Evolutionary conservation across 2,329 filamentous ascomycete species (phyloP).

Genomic region (Tolypocladium amazonense): DNA sequence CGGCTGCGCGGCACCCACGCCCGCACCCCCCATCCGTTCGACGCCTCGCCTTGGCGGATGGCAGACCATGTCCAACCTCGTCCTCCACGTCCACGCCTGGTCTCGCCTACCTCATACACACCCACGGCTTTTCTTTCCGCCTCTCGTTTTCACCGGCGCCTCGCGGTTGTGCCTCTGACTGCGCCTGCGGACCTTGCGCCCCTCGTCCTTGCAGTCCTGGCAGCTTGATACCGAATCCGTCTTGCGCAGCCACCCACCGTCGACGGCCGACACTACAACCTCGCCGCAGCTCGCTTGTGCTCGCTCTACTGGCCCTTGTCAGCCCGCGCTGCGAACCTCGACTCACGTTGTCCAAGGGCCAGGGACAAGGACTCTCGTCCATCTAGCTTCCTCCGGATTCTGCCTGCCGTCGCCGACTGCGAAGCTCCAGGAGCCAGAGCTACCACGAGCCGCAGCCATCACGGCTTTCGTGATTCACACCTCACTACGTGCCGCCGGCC

Average conservation of each 20-base stretch:
- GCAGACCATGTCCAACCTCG: not conserved
- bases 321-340: not conserved
- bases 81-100: not conserved
- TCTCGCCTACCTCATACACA: not conserved
- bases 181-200: not conserved
- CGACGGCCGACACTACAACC: not conserved
- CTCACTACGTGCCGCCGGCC: constrained; percentile 5
- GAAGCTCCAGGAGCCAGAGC: not conserved
- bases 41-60: not conserved
- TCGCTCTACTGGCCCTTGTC: not conserved
- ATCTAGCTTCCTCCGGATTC: not conserved
- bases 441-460: not conserved
- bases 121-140: not conserved
- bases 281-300: not conserved
- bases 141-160: not conserved
- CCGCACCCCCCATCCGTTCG: not conserved
- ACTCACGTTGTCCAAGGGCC: not conserved
- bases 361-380: not conserved
- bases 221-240: not conserved
- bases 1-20: not conserved
- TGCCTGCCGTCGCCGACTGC: not conserved
- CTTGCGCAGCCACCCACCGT: not conserved
- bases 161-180: not conserved
- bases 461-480: not conserved
- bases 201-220: not conserved